A percentile compares a stretch with the other conserved stretches of the same genome.
Conservation (phyloP, 108 stramenopile species). For the Epipyxis sp. region DNA sequence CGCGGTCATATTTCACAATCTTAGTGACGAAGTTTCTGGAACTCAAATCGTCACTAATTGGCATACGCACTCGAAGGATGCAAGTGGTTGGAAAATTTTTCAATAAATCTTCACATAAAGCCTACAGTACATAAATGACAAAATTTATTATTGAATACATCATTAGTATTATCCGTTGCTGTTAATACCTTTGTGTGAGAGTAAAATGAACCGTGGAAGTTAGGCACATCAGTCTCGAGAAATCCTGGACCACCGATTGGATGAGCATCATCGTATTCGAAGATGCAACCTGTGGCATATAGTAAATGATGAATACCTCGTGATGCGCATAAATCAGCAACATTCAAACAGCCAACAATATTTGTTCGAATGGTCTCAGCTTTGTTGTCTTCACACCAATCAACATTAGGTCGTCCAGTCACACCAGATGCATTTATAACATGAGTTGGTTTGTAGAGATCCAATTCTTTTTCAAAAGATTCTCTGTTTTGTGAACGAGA, state of each 20-base stretch:
- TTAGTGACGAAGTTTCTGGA: constrained; percentile 98
- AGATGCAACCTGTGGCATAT: constrained; percentile 99
- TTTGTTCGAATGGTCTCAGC: constrained; percentile 92
- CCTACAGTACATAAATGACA: too few species aligned
- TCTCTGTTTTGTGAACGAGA: constrained; percentile 87
- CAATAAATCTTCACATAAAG: neutral
- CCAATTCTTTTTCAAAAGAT: constrained; percentile 69
- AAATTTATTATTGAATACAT: too few species aligned
- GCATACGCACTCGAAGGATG: constrained; percentile 96
- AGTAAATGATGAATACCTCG: constrained; percentile 90
- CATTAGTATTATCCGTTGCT: too few species aligned
- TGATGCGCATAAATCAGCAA: constrained; percentile 79
- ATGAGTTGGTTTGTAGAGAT: constrained; percentile 83
- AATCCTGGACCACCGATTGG: constrained; percentile 86
- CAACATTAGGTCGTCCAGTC: constrained; percentile 99
- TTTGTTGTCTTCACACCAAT: constrained; percentile 98
- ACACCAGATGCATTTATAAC: constrained; percentile 96
- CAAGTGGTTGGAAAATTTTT: constrained; percentile 61
- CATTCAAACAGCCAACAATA: constrained; percentile 91
- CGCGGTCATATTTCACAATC: constrained; percentile 80
- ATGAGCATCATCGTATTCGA: constrained; percentile 92
- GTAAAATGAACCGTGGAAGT: constrained; percentile 97
- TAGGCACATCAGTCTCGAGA: constrained; percentile 90
- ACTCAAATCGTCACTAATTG: constrained; percentile 90
- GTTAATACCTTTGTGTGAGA: constrained; percentile 95